Conservation (phyloP, 177 flowering plant species). For the Telopea speciosissima region DNA sequence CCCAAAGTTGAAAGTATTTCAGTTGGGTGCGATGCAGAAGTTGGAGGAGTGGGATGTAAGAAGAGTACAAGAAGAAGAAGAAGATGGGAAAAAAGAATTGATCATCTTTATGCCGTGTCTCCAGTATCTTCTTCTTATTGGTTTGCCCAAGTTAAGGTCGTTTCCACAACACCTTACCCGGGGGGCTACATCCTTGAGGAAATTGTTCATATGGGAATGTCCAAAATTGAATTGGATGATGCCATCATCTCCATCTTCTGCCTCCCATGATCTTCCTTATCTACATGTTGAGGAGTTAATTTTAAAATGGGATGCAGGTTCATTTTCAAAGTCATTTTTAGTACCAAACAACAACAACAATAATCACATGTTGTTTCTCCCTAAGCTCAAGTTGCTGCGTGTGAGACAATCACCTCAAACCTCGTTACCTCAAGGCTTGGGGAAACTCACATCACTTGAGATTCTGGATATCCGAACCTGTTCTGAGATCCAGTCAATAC, state of each 20-base stretch:
- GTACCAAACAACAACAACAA: not conserved
- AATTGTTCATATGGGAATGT: not conserved
- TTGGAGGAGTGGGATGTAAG: constrained; percentile 3
- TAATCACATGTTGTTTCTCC: too few species aligned
- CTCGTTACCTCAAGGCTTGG: not conserved
- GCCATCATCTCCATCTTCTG: not conserved
- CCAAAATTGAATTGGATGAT: not conserved
- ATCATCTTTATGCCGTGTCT: constrained; percentile 3
- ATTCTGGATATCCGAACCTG: not conserved
- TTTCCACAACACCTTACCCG: not conserved
- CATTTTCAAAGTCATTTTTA: not conserved
- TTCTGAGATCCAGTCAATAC: not conserved
- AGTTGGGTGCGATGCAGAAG: not conserved
- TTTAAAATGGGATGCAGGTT: not conserved
- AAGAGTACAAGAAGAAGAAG: not conserved
- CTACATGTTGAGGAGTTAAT: not conserved
- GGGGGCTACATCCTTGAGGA: not conserved
- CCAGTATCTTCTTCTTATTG: not conserved
- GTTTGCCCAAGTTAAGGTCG: not conserved
- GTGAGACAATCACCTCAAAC: not conserved
- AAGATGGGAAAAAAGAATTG: too few species aligned
- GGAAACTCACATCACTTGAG: constrained; percentile 2
- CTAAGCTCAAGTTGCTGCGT: not conserved
- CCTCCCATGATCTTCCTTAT: not conserved
- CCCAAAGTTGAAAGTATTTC: not conserved